Evolutionary conservation across 139 green algal species (phyloP), one percentile per base, ranked within the genome.

Genomic region (Marvania coccoides): DNA sequence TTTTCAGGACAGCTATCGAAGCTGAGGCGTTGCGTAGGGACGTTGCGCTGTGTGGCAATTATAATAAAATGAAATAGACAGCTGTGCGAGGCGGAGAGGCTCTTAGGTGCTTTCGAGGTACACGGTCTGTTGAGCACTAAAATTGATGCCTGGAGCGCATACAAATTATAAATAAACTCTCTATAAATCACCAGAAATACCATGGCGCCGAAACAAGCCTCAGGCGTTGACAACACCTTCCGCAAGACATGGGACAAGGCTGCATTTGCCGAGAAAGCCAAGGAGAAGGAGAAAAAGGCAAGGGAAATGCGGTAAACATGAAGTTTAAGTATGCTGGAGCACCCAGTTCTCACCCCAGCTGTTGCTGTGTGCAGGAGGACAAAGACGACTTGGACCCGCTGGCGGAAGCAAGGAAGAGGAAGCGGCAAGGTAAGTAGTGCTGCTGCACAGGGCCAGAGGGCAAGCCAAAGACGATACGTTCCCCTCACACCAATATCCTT

Each of bases 191-290:
- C n/a, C n/a, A n/a, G n/a, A n/a, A 47, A n/a, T 66, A 40, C 10
- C 28, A 51, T n/a, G 13, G 7, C 33, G 9, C 10, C 28, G 7
- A 69, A 69, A 24, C 24, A 37, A 14, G 13, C 33, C 3, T 36
- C 65, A 31, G 74, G 69, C 3, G 72, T 87, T 0, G 80, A 83
- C 58, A 87, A 85, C 31, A 81, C 76, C 3, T 69, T 79, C 12
- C 80, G 90, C 13, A 69, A 87, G 23, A 89, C 74, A 13, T 96
- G 87, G 87, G 89, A 96, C 75, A 86, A 83, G 28, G 83, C 86
- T 3, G 84, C 93, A 31, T 95, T 76, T 64, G 53, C 31, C 4
- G 65, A 88, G 10, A 88, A 85, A 34, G 88, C 86, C 12, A 72
- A 77, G 26, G 83, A 90, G 48, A 65, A 82, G 0, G 85, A 90